Conservation (phyloP, 2,329 filamentous ascomycete genomes). For the Pseudocercospora eumusae region DNA sequence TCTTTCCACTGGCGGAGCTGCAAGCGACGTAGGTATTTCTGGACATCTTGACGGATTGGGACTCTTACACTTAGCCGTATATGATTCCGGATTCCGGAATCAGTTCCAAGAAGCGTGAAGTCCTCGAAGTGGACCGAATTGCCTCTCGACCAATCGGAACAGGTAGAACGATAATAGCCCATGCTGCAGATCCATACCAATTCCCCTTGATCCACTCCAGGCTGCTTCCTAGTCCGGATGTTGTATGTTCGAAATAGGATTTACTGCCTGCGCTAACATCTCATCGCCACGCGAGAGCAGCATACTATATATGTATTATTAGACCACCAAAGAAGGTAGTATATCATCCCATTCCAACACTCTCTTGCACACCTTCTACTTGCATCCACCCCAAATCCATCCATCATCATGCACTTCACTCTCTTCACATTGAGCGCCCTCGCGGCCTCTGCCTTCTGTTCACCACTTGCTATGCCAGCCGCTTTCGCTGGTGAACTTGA, state of each 20-base stretch:
- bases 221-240: conserved; percentile 22
- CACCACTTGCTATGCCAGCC: conserved; percentile 26
- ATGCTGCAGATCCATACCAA: too few relatives aligned
- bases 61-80: not conserved
- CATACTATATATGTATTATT: conserved; percentile 15
- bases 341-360: not conserved
- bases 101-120: not conserved
- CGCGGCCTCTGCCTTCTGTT: conserved; percentile 21
- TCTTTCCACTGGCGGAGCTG: not conserved
- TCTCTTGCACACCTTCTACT: not conserved
- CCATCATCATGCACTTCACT: conserved; percentile 25
- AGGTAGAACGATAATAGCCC: too few relatives aligned
- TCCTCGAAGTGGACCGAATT: not conserved
- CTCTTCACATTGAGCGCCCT: conserved; percentile 26
- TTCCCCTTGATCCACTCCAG: too few relatives aligned
- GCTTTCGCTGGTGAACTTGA: conserved; percentile 19
- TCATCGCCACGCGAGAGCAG: not conserved
- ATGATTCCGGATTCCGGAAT: too few relatives aligned
- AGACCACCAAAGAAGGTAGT: not conserved
- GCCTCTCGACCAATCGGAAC: conserved; percentile 12
- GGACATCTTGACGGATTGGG: not conserved
- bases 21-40: not conserved
- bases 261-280: conserved; percentile 6
- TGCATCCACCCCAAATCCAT: not conserved
- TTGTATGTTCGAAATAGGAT: conserved; percentile 1